Percentiles rank a stretch among this genome's conserved stretches.
Conservation (phyloP, 306 rosid genomes). For the Vachellia collinsii region DNA sequence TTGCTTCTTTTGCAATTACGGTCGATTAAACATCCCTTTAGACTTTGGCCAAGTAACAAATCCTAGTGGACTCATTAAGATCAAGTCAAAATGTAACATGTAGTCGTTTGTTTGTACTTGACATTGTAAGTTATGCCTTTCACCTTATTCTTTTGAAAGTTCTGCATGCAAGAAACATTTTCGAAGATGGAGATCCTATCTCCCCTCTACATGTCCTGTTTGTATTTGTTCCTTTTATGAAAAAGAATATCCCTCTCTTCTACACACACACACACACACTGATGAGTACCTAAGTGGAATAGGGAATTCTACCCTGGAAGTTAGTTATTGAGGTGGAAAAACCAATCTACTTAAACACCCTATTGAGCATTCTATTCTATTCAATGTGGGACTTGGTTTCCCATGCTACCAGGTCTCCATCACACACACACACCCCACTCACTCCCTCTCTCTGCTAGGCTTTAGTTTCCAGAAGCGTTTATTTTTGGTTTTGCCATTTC, state of each 20-base stretch:
- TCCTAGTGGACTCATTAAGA: background rate
- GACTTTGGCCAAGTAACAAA: background rate
- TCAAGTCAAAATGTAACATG: background rate
- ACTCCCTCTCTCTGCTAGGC: background rate
- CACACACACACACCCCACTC: too few relatives aligned
- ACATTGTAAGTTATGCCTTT: background rate
- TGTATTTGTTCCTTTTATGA: slow-evolving; percentile 15
- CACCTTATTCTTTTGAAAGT: background rate
- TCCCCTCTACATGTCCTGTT: background rate
- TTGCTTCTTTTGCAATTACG: background rate
- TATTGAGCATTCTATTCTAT: too few relatives aligned
- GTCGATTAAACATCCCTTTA: background rate
- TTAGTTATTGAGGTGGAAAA: too few relatives aligned
- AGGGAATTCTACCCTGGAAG: too few relatives aligned
- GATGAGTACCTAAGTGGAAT: too few relatives aligned
- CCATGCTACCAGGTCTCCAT: too few relatives aligned
- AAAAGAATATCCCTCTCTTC: slow-evolving; percentile 6
- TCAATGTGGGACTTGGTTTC: too few relatives aligned
- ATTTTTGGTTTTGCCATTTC: slow-evolving; percentile 16
- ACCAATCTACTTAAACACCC: too few relatives aligned
- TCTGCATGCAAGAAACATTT: slow-evolving; percentile 4
- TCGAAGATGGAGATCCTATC: slow-evolving; percentile 8
- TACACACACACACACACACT: background rate
- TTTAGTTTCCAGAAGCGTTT: slow-evolving; percentile 19
- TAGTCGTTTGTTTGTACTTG: background rate